phyloP scores from a whole-genome alignment of 805 yeast genomes.

The Suhomyces kilbournensis region DNA sequence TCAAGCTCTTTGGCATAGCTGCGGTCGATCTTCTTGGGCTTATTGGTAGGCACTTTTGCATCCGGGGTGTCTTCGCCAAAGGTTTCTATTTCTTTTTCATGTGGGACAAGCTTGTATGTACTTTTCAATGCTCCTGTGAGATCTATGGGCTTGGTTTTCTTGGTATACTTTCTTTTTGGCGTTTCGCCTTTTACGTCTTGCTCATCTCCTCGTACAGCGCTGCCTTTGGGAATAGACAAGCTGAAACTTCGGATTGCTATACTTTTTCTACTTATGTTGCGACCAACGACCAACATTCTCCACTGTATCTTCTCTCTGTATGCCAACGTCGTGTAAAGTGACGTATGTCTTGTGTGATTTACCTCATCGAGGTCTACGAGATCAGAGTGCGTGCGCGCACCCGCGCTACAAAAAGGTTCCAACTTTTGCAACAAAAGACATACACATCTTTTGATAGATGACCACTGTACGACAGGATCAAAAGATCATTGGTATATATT shows the following conservation, averaged over 20 bases:
- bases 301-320: not conserved
- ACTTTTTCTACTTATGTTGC: not conserved
- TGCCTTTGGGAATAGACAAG: not conserved
- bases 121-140: conserved; percentile 10
- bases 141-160: conserved; percentile 9
- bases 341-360: not conserved
- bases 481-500: too few relatives aligned
- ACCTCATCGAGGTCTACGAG: not conserved
- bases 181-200: not conserved
- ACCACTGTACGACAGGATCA: too few relatives aligned
- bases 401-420: not conserved
- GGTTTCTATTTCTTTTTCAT: conserved; percentile 4
- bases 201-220: not conserved
- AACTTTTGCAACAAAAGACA: not conserved
- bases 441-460: too few relatives aligned
- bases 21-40: conserved; percentile 8
- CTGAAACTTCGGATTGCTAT: not conserved
- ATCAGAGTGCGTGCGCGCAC: not conserved
- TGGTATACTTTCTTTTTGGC: conserved; percentile 6
- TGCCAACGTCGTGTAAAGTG: not conserved
- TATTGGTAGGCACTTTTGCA: not conserved
- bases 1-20: conserved; percentile 11
- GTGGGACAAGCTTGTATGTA: conserved; percentile 7
- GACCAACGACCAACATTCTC: not conserved
- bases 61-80: conserved; percentile 5